phyloP scores from a whole-genome alignment of 768 basidiomycete species.

The Mrakia frigida region DNA sequence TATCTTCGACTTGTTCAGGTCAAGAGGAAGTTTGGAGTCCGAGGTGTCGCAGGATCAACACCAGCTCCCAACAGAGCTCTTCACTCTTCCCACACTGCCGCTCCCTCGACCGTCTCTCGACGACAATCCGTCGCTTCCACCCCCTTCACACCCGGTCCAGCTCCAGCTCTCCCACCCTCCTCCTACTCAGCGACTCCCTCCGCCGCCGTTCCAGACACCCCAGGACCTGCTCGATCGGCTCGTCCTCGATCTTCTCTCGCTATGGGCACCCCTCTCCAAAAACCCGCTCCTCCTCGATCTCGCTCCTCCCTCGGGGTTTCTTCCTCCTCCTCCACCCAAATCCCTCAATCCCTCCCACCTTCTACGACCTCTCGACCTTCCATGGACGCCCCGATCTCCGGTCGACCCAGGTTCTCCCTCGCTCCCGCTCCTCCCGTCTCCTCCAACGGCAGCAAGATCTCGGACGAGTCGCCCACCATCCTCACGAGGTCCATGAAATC shows the following conservation, averaged over 20 bases:
- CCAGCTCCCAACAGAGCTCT: slow-evolving; percentile 13
- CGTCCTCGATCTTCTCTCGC: slow-evolving; percentile 36
- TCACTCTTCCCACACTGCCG: neutral
- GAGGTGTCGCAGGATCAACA: slow-evolving; percentile 39
- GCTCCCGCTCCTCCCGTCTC: neutral
- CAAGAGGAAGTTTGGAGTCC: slow-evolving; percentile 41
- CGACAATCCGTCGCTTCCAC: neutral
- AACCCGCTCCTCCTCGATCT: neutral
- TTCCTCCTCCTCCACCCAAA: neutral
- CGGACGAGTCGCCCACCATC: neutral
- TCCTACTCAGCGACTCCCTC: neutral
- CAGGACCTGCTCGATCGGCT: slow-evolving; percentile 9
- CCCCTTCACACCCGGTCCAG: neutral
- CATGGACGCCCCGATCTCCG: neutral
- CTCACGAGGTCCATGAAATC: slow-evolving; percentile 9
- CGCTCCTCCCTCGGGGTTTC: slow-evolving; percentile 11
- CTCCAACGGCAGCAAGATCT: neutral
- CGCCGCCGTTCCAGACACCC: neutral
- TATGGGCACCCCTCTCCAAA: slow-evolving; percentile 33
- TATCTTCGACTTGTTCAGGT: slow-evolving; percentile 34
- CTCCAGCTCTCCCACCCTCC: neutral
- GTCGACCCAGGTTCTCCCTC: slow-evolving; percentile 6
- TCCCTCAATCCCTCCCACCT: neutral
- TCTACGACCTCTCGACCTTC: slow-evolving; percentile 1
- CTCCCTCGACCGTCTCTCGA: neutral